Conservation (phyloP, 176 grass and related monocot genomes). For the Bolboschoenus planiculmis region DNA sequence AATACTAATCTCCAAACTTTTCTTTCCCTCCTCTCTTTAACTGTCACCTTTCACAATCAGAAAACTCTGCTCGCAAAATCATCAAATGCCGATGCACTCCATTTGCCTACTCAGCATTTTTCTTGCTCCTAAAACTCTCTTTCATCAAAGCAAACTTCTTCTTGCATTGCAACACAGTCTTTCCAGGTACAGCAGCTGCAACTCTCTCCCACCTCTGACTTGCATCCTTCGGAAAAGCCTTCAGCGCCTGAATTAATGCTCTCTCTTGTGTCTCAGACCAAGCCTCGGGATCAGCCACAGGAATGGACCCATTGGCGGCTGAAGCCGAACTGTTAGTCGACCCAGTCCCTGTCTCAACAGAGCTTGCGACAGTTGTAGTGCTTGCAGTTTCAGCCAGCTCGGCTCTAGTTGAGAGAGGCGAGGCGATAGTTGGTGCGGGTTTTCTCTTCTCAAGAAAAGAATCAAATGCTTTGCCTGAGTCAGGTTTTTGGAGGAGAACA, state of each 20-base stretch:
- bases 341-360: slow-evolving; percentile 22
- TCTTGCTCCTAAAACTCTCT: slow-evolving; percentile 83
- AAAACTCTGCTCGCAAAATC: neutral
- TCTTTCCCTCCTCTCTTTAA: neutral
- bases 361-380: slow-evolving; percentile 24
- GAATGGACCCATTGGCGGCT: slow-evolving; percentile 27
- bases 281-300: slow-evolving; percentile 56
- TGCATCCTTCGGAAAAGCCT: slow-evolving; percentile 88
- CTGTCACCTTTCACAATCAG: neutral
- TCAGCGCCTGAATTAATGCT: slow-evolving; percentile 83
- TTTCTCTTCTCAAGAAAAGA: slow-evolving; percentile 98
- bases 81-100: neutral
- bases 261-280: slow-evolving; percentile 86
- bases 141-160: slow-evolving; percentile 87
- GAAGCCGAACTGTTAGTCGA: slow-evolving; percentile 26
- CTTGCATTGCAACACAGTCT: slow-evolving; percentile 90
- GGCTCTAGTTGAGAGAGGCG: slow-evolving; percentile 63
- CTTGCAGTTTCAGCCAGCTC: slow-evolving; percentile 28
- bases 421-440: slow-evolving; percentile 54
- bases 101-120: slow-evolving; percentile 45
- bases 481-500: slow-evolving; percentile 90
- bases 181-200: slow-evolving; percentile 82
- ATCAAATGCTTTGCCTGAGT: slow-evolving; percentile 91
- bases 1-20: neutral
- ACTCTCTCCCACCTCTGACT: slow-evolving; percentile 97